These are phyloP conservation scores for Ophiocordyceps australis DNA, from an alignment of 2,329 filamentous ascomycete species.

Conservation along the genomic window DNA sequence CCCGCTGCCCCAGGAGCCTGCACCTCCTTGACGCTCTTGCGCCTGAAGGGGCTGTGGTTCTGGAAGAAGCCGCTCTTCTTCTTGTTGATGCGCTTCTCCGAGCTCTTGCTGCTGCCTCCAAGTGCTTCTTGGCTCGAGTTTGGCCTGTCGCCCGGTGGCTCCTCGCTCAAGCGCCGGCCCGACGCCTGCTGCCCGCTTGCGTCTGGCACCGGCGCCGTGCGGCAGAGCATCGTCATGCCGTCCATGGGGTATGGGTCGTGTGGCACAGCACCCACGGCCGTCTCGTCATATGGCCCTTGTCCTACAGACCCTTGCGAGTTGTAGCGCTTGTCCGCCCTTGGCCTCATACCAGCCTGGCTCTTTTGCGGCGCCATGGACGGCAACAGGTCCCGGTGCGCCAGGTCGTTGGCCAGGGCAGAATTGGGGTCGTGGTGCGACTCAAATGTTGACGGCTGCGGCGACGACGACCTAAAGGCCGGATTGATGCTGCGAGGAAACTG, in stretches of 20 bases:
- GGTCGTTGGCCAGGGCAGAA: conserved; percentile 49
- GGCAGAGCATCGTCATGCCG: conserved; percentile 95
- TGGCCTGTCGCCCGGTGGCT: conserved; percentile 81
- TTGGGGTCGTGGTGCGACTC: conserved; percentile 85
- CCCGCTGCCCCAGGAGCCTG: conserved; percentile 19
- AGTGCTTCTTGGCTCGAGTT: conserved; percentile 73
- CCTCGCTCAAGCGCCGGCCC: conserved; percentile 62
- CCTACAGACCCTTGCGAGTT: conserved; percentile 4
- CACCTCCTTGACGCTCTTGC: conserved; percentile 71
- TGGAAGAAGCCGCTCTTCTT: conserved; percentile 81
- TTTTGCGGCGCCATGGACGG: conserved; percentile 32
- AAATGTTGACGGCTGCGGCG: conserved; percentile 82
- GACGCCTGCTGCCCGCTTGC: conserved; percentile 30
- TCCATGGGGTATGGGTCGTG: conserved; percentile 91
- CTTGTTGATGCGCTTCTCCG: conserved; percentile 52
- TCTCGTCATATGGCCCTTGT: conserved; percentile 20
- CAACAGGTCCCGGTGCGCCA: conserved; percentile 37
- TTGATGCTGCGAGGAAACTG: conserved; percentile 94
- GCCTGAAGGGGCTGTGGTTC: conserved; percentile 77
- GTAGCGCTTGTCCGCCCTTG: conserved; percentile 6
- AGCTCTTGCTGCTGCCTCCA: conserved; percentile 53
- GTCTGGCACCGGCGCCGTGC: conserved; percentile 48
- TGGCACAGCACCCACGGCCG: conserved; percentile 47
- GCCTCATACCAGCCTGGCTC: conserved; percentile 4
- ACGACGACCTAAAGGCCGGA: conserved; percentile 87